Conservation (phyloP, 2,329 filamentous ascomycete species). For the Seiridium unicorne region DNA sequence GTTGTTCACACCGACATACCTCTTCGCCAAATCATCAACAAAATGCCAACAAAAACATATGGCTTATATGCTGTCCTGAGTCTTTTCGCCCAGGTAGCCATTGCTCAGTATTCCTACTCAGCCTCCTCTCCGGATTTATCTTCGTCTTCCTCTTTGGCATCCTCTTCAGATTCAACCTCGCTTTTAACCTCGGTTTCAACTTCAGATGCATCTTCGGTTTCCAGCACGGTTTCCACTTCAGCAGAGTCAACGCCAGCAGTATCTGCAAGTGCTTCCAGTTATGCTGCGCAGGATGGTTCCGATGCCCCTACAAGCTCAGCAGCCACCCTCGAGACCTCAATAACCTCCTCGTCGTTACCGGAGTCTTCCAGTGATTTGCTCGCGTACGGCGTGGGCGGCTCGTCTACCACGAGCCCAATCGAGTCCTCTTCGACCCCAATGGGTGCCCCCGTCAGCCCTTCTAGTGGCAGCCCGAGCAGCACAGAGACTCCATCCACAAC, state of each 20-base stretch:
- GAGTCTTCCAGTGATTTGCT: not conserved
- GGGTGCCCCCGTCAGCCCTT: not conserved
- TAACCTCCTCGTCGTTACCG: not conserved
- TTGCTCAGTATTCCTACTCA: not conserved
- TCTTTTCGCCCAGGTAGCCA: not conserved
- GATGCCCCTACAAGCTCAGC: not conserved
- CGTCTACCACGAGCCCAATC: not conserved
- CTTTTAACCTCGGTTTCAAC: too few species aligned
- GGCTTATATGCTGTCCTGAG: not conserved
- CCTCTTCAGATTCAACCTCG: too few species aligned
- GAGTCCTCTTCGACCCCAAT: not conserved
- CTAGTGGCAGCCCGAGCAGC: not conserved
- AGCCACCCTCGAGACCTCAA: not conserved
- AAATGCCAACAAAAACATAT: constrained; percentile 4
- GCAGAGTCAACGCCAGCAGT: not conserved
- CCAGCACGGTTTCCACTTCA: not conserved
- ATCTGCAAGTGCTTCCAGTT: not conserved
- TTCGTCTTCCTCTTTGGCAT: too few species aligned
- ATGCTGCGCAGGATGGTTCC: not conserved
- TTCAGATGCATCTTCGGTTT: not conserved
- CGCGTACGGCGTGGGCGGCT: not conserved
- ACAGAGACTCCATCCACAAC: not conserved
- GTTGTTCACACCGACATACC: not conserved
- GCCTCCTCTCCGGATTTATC: too few species aligned
- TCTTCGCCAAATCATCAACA: not conserved